Base-by-base conservation (phyloP, 2,329 filamentous ascomycete species). In the Leptographium radiaticola region DNA sequence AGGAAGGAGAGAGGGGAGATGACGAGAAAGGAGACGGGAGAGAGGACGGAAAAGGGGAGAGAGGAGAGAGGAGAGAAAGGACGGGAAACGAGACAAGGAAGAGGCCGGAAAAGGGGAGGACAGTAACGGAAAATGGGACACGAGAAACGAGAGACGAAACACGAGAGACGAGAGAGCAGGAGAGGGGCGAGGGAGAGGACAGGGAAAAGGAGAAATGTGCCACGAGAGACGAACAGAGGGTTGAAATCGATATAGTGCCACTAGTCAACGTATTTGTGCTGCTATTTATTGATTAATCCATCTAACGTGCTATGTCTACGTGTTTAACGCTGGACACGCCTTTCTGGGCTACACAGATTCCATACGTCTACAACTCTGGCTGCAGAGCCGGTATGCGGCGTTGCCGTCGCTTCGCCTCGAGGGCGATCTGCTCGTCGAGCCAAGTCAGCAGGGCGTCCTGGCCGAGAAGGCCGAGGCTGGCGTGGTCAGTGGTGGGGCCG, bases 401-500 rank as follows among this genome's bases (percentile, higher is more conserved):
- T 25, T 25, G 25, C 25, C 25, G 25, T 25, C 25, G 25, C 3
- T 25, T 5, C 25, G 25, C 40, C 40, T 42, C 15, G 6, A 25
- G 42, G 6, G 15, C 39, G 39, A 44, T 6, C 30, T 58, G 53
- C 44, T 56, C 53, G 10, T 46, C 43, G 2, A 59, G 46, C 57
- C 57, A 59, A 44, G 20, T 36, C n/a, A 59, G 51, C 30, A 59
- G 51, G 5, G 18, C 36, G 2, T 25, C 18, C 20, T 56, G 52
- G 33, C 55, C 57, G 2, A 31, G 42, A 4, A 12, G 6, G 33
- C 16, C 18, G 12, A 40, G 34, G 2, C 4, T 2, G 11, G 34
- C 52, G 6, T 20, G 31, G 18, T 38, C 52, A 10, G 20, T 16
- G 13, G 20, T 16, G 9, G 12, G 55, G 0, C 70, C 74, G 7